Conservation (phyloP, 306 rosid species). For the Rubus idaeus region DNA sequence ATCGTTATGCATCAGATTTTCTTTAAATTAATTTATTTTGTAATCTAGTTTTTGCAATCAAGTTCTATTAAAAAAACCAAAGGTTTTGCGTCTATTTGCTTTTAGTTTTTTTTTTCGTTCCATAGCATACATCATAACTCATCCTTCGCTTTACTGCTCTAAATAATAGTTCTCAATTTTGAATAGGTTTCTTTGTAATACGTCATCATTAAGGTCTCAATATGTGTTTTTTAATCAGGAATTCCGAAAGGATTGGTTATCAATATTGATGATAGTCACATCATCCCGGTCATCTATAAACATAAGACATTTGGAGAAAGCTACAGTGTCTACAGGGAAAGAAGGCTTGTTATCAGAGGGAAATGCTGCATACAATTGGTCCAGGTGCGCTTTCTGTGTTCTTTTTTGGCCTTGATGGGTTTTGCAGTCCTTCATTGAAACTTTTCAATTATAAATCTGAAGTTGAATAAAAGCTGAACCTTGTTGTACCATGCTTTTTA, state of each 20-base stretch:
- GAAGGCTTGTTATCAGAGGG: constrained; percentile 95
- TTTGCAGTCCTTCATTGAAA: background rate
- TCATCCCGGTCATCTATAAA: constrained; percentile 94
- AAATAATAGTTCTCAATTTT: background rate
- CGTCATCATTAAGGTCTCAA: background rate
- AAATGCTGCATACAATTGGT: constrained; percentile 96
- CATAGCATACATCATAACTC: background rate
- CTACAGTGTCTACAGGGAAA: constrained; percentile 96
- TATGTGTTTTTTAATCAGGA: constrained; percentile 47
- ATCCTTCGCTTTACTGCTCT: background rate
- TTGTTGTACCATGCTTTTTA: too few relatives aligned
- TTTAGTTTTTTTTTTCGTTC: background rate
- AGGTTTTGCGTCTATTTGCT: background rate
- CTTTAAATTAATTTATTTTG: background rate
- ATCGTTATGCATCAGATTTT: background rate
- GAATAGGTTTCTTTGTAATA: constrained; percentile 7
- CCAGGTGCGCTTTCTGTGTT: constrained; percentile 62
- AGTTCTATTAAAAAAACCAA: background rate
- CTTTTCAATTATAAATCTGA: background rate
- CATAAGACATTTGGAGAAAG: constrained; percentile 98
- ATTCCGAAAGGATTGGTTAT: constrained; percentile 91
- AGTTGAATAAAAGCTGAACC: background rate
- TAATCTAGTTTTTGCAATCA: background rate
- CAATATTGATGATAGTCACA: constrained; percentile 82
- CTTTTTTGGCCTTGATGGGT: constrained; percentile 16